Conservation (phyloP, 2,329 filamentous ascomycete species). For the Pseudogymnoascus sp. region DNA sequence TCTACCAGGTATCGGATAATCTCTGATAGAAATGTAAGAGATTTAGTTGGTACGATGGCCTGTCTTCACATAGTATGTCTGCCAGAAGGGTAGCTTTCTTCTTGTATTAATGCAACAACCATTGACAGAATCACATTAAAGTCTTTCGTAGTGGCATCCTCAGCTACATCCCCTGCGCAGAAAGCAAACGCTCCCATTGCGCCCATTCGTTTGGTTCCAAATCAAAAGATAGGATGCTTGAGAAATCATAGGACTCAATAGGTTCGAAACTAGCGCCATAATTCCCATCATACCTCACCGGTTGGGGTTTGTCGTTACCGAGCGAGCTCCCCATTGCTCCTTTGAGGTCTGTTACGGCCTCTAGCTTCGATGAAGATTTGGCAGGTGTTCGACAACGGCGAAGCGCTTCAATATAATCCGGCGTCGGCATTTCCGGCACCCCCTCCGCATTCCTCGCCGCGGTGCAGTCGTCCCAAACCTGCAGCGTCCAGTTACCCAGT, state of each 20-base stretch:
- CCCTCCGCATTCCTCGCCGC: slow-evolving; percentile 17
- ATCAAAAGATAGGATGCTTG: slow-evolving; percentile 22
- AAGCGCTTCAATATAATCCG: slow-evolving; percentile 20
- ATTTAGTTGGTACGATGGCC: neutral
- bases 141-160: neutral
- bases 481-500: slow-evolving; percentile 24
- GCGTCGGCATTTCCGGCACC: slow-evolving; percentile 16
- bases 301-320: neutral
- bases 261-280: slow-evolving; percentile 9
- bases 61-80: neutral
- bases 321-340: neutral
- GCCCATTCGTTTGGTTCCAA: slow-evolving; percentile 24
- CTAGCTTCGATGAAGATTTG: neutral
- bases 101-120: neutral
- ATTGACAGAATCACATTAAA: neutral
- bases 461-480: slow-evolving; percentile 23
- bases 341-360: neutral
- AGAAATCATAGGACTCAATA: slow-evolving; percentile 18
- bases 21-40: neutral
- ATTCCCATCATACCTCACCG: neutral
- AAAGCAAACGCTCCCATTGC: slow-evolving; percentile 25
- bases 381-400: slow-evolving; percentile 15
- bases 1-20: neutral
- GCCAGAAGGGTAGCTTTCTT: neutral
- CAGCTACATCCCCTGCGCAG: slow-evolving; percentile 13